phyloP scores from a whole-genome alignment of 495 filamentous ascomycete species.

The Parathielavia appendiculata region DNA sequence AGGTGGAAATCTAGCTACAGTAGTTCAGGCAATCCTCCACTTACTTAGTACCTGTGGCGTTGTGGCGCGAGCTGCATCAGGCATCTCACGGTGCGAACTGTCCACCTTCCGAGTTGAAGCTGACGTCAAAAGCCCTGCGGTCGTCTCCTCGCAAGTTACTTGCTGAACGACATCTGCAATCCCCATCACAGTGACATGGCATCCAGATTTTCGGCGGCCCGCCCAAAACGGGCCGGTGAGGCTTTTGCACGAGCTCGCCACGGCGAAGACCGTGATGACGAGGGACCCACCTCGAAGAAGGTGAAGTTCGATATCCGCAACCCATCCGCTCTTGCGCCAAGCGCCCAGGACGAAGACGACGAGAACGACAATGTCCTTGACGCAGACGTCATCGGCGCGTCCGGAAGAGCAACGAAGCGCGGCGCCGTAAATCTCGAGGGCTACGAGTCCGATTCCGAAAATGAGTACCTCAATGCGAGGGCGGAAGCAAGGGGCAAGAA shows the following conservation, averaged over 20 bases:
- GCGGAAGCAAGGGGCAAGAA: constrained; percentile 53
- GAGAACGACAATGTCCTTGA: constrained; percentile 77
- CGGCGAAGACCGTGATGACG: constrained; percentile 46
- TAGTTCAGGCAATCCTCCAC: too few relatives aligned
- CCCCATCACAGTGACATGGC: constrained; percentile 46
- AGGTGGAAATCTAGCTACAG: too few relatives aligned
- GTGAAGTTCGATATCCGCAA: constrained; percentile 94
- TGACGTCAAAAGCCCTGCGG: constrained; percentile 16
- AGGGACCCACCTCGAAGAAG: constrained; percentile 57
- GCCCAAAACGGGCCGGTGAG: constrained; percentile 78
- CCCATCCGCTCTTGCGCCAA: constrained; percentile 78
- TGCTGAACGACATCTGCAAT: neutral
- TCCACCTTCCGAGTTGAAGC: neutral
- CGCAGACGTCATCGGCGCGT: constrained; percentile 86
- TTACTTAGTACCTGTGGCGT: constrained; percentile 14
- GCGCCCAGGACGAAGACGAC: constrained; percentile 64
- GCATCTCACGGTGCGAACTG: neutral
- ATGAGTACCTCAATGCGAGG: constrained; percentile 76
- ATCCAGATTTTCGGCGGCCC: constrained; percentile 56
- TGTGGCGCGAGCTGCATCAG: constrained; percentile 17
- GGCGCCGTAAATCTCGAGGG: constrained; percentile 93
- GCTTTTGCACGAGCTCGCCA: constrained; percentile 70
- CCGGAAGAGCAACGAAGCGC: constrained; percentile 71
- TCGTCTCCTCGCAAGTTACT: neutral
- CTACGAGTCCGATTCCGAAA: constrained; percentile 91